Conservation (phyloP, 495 filamentous ascomycete genomes). For the Xylaria palmicola region DNA sequence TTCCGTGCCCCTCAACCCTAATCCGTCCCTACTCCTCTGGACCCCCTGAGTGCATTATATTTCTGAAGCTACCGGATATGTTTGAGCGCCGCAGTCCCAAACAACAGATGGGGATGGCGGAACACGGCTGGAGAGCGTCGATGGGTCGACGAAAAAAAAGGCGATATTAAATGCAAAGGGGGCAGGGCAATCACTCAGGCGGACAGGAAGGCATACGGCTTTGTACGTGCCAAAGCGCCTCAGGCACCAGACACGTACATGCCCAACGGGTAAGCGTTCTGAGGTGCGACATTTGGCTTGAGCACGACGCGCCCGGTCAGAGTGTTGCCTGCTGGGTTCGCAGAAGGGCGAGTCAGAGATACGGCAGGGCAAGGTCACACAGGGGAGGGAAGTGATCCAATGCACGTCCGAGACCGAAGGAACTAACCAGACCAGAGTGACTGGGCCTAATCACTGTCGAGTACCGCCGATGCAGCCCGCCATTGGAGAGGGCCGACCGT, state of each 20-base stretch:
- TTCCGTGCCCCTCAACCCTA: background rate
- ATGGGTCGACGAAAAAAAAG: background rate
- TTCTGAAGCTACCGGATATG: too few relatives aligned
- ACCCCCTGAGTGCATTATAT: too few relatives aligned
- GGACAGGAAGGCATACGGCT: conserved; percentile 9
- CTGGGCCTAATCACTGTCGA: background rate
- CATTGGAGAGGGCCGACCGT: background rate
- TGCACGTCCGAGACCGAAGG: background rate
- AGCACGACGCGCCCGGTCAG: conserved; percentile 1
- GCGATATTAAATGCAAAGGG: background rate
- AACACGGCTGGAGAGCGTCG: background rate
- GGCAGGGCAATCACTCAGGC: background rate
- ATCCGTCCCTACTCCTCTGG: background rate
- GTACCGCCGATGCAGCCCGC: background rate
- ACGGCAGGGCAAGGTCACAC: background rate
- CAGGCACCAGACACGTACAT: conserved; percentile 10
- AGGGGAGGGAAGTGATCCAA: background rate
- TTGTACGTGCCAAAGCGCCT: background rate
- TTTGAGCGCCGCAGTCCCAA: too few relatives aligned
- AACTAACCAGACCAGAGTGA: background rate
- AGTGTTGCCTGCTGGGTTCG: background rate
- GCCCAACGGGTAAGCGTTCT: conserved; percentile 1
- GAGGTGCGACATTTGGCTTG: background rate
- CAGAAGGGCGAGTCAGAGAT: conserved; percentile 5
- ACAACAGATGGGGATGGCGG: background rate